Percentiles rank a stretch among this genome's conserved stretches.
These are phyloP conservation scores for Carnegiea gigantea DNA, from an alignment of 179 eudicot genomes.

Conservation along the genomic window DNA sequence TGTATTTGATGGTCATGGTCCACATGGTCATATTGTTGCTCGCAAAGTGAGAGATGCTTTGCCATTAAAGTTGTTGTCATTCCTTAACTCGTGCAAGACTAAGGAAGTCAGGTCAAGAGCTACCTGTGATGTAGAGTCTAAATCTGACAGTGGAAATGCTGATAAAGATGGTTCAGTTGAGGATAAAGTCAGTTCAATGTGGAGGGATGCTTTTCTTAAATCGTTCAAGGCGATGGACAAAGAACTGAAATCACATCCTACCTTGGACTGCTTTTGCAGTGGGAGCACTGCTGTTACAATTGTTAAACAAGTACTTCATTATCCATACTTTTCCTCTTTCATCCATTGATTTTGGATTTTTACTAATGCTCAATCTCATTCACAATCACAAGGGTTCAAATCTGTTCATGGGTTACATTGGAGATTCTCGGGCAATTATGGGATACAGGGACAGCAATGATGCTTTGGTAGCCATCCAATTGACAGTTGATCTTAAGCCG, in stretches of 20 bases:
- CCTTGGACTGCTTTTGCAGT: constrained; percentile 93
- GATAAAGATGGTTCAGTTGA: constrained; percentile 50
- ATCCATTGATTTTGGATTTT: not conserved
- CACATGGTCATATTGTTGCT: constrained; percentile 92
- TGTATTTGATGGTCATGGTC: constrained; percentile 95
- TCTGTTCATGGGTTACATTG: constrained; percentile 79
- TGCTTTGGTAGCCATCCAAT: constrained; percentile 70
- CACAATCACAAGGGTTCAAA: constrained; percentile 61
- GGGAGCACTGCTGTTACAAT: constrained; percentile 92
- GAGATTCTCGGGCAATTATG: constrained; percentile 94
- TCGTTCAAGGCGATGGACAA: constrained; percentile 93
- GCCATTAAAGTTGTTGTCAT: constrained; percentile 69
- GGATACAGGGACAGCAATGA: constrained; percentile 65
- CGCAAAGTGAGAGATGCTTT: constrained; percentile 89
- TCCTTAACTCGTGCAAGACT: constrained; percentile 52
- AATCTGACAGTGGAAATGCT: constrained; percentile 45
- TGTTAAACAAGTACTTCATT: constrained; percentile 67
- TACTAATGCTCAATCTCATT: constrained; percentile 1
- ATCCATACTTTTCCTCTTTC: not conserved
- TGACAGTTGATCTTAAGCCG: constrained; percentile 98
- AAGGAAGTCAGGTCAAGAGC: constrained; percentile 53
- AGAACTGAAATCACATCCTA: constrained; percentile 81
- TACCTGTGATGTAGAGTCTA: constrained; percentile 45
- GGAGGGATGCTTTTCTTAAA: constrained; percentile 94
- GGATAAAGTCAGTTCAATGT: constrained; percentile 44